Base-by-base conservation (phyloP, 2,329 filamentous ascomycete species). In the Monosporascus ibericus region DNA sequence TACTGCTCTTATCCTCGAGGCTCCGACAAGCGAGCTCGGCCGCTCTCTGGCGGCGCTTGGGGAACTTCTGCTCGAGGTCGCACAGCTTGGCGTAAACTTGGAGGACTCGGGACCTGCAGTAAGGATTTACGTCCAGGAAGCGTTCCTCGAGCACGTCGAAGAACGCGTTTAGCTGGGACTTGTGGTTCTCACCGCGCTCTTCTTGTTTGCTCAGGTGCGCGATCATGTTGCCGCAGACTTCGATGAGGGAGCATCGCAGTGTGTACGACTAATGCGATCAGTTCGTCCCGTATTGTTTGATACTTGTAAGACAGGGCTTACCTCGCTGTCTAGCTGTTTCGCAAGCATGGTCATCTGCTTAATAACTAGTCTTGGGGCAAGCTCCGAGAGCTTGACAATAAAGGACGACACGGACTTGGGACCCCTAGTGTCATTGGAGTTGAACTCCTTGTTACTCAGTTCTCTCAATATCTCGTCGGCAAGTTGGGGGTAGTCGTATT, bases 341-440 rank as follows among this genome's bases (percentile, higher is more conserved):
- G 92, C 91, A 36, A 99, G 77, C 68, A 95, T 83, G 3, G 91
- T 95, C 84, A 99, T 96, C 68, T 99, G 92, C 72, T 96, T 96
- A 64, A 96, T 96, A 51, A 99, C 92, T 24, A 96, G 75, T 55
- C 92, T 84, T 5, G 95, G 94, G 3, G 89, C 88, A 54, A 99
- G 78, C 68, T 97, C 94, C 0, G 94, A 97, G 27, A 99, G 80
- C 66, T 92, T 95, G 52, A 92, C 82, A 61, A 99, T 88, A 65
- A 99, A 99, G 1, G 88, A 82, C 15, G 94, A 97, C 7, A 97
- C 90, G 1, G 92, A 97, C 70, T 97, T 99, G 14, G 95, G 94
- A 0, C 94, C 94, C 67, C 88, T 90, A 1, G 88, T 91, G 69
- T 99, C 95, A 64, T 95, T 99, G 56, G 88, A 92, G 70, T 95